phyloP scores from a whole-genome alignment of 1,284 basidiomycete species.

The Ustilago xerochloae region DNA sequence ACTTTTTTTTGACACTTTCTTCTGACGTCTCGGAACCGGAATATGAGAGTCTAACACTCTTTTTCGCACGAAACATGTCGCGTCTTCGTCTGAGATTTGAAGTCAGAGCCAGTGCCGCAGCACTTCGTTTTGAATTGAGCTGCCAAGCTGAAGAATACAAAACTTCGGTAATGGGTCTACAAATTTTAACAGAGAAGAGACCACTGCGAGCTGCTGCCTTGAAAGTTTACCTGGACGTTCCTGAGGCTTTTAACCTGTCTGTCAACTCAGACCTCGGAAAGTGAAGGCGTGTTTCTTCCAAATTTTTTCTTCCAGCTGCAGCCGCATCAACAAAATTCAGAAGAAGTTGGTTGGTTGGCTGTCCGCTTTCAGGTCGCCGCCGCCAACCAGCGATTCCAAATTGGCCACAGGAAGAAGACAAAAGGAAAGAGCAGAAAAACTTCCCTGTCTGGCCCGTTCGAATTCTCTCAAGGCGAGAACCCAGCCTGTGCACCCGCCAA shows the following conservation, averaged over 20 bases:
- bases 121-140: constrained; percentile 8
- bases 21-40: constrained; percentile 22
- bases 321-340: neutral
- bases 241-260: no score
- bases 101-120: constrained; percentile 40
- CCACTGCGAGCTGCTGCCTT: no score
- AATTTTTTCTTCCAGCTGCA: constrained; percentile 37
- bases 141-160: neutral
- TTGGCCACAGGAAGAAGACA: constrained; percentile 8
- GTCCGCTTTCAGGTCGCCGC: no score
- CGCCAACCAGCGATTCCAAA: constrained; percentile 7
- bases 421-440: constrained; percentile 17
- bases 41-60: neutral
- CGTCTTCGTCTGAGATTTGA: neutral
- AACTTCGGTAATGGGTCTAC: no score
- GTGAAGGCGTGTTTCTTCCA: constrained; percentile 20
- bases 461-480: constrained; percentile 6
- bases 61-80: constrained; percentile 22
- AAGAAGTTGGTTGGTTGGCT: no score
- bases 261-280: no score
- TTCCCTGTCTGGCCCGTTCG: constrained; percentile 24
- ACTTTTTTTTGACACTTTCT: constrained; percentile 18
- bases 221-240: no score
- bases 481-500: constrained; percentile 1
- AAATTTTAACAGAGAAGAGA: no score